These are phyloP conservation scores for Mucuna pruriens DNA, from an alignment of 306 rosid species.

Conservation along the genomic window DNA sequence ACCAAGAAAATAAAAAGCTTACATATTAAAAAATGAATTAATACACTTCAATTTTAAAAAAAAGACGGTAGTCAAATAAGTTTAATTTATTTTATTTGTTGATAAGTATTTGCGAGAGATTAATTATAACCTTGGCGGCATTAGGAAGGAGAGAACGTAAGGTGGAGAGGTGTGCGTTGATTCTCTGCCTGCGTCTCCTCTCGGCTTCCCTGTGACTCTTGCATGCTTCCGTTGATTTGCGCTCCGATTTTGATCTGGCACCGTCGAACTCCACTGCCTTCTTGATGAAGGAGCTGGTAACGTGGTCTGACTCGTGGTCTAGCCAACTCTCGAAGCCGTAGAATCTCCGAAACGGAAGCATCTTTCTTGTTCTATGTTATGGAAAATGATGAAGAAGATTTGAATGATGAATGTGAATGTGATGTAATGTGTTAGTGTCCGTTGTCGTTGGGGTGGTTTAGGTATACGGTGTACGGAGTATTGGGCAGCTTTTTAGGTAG, in stretches of 20 bases:
- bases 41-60: too few species aligned
- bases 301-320: conserved; percentile 17
- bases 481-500: not conserved
- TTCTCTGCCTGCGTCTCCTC: conserved; percentile 91
- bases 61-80: too few species aligned
- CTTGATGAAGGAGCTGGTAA: conserved; percentile 35
- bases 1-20: too few species aligned
- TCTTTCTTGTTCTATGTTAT: not conserved
- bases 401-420: not conserved
- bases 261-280: conserved; percentile 34
- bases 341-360: conserved; percentile 61
- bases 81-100: too few species aligned
- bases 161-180: conserved; percentile 86
- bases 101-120: too few species aligned
- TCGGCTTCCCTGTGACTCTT: conserved; percentile 92
- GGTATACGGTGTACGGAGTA: conserved; percentile 20
- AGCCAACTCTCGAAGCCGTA: conserved; percentile 43
- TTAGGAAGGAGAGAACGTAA: conserved; percentile 84
- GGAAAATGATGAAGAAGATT: not conserved
- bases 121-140: conserved; percentile 53
- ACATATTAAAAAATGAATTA: too few species aligned
- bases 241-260: conserved; percentile 48
- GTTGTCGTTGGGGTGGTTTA: not conserved
- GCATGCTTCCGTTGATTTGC: conserved; percentile 66
- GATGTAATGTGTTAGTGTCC: not conserved